Evolutionary conservation across 306 rosid genomes (phyloP), one percentile per base, ranked within the genome.

Genomic region (Dryas drummondii): DNA sequence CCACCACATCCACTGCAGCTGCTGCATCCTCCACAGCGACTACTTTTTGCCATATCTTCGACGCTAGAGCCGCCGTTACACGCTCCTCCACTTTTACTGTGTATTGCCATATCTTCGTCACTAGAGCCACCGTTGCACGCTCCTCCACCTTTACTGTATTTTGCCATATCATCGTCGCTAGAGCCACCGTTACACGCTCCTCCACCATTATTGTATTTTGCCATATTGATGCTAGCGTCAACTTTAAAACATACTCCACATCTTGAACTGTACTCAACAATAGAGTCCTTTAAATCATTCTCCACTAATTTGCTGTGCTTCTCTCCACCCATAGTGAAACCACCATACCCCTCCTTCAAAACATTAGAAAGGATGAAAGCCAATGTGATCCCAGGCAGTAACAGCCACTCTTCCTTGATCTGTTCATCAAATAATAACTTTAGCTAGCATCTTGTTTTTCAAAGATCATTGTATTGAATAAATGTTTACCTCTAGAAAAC

Each of bases 351-450:
- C 17, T 74, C 55, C 48, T 32, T 46, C n/a, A 12, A 68, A 45
- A 65, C 63, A 48, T 83, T 51, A 9, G 76, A 72, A 45, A 83
- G 78, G 37, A 84, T 62, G 57, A 84, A 79, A 14, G 86, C 81
- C 11, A 79, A 61, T 65, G 75, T 48, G 82, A 84, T 67, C 17
- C 75, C 79, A 40, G 88, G 86, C 77, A 81, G 50, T 41, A 81
- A 7, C 55, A 79, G 68, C 86, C 88, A 84, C 77, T 79, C 87
- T 64, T 84, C 88, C 57, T 71, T 86, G 81, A 79, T 62, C 86
- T 86, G 79, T 74, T 66, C 22, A 65, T 75, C 79, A 76, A 69
- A 44, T 4, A 70, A 67, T 32, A 32, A 1, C 5, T 46, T 12
- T 5, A 66, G 17, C 12, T 10, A 45, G 40, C 7, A 57, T 57